Evolutionary conservation across 441 rosid species (phyloP).

Genomic region (Croton setiger): DNA sequence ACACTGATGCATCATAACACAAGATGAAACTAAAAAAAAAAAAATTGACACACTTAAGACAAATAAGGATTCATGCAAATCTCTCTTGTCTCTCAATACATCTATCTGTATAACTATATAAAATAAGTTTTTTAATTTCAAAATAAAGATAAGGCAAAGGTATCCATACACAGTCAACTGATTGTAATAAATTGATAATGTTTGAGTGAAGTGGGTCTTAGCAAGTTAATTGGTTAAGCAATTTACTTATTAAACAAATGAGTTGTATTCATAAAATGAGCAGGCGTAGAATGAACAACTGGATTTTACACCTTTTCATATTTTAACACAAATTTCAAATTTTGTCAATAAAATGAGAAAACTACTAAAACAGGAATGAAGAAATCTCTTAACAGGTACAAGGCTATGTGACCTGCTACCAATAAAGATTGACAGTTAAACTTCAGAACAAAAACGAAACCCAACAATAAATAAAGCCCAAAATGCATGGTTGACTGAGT

Average conservation of each 20-base stretch:
- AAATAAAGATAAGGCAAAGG: neutral
- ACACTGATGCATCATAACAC: neutral
- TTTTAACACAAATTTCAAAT: too few relatives aligned
- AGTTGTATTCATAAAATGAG: neutral
- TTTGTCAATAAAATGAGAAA: too few relatives aligned
- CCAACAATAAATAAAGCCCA: too few relatives aligned
- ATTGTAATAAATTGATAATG: neutral
- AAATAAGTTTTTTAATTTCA: neutral
- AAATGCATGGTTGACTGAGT: too few relatives aligned
- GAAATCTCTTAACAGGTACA: too few relatives aligned
- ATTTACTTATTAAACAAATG: neutral
- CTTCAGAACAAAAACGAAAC: too few relatives aligned
- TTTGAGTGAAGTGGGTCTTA: neutral
- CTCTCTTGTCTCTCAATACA: too few relatives aligned
- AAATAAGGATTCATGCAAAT: neutral
- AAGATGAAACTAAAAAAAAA: neutral
- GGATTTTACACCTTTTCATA: too few relatives aligned
- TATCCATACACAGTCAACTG: neutral
- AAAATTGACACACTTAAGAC: neutral
- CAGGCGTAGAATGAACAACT: too few relatives aligned
- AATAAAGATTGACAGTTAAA: too few relatives aligned
- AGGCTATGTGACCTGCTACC: too few relatives aligned
- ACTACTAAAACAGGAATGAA: too few relatives aligned
- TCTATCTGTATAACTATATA: neutral
- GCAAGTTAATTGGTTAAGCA: neutral